A percentile compares a stretch with the other conserved stretches of the same genome.
Evolutionary conservation across 1,284 basidiomycete species (phyloP).

Genomic region (Termitomyces sp.): DNA sequence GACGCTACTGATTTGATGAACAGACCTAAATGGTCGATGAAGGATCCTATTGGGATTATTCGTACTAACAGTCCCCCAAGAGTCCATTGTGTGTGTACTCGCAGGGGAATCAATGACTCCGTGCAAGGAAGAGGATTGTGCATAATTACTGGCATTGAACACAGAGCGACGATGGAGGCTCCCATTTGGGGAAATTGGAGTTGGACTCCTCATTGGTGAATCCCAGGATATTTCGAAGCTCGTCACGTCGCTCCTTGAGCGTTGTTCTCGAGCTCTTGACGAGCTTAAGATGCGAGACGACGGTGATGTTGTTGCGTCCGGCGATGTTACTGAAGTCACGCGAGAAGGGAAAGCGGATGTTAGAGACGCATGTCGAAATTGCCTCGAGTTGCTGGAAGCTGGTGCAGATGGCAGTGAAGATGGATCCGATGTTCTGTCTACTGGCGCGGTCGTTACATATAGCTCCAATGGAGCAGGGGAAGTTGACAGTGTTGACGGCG

Average conservation of each 20-base stretch:
- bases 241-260: background rate
- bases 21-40: constrained; percentile 4
- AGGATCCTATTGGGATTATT: background rate
- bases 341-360: background rate
- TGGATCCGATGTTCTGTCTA: background rate
- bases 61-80: constrained; percentile 12
- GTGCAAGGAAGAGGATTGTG: background rate
- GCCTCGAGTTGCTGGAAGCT: background rate
- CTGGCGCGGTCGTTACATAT: background rate
- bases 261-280: background rate
- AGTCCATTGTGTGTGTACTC: background rate
- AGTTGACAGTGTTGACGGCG: background rate
- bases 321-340: background rate
- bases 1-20: constrained; percentile 3
- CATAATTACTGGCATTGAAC: background rate
- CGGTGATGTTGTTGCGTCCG: background rate
- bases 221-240: background rate
- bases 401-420: background rate
- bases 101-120: background rate
- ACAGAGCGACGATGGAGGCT: constrained; percentile 3
- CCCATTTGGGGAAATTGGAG: background rate
- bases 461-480: background rate
- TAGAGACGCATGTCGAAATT: background rate
- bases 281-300: background rate
- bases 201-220: background rate